Base-by-base conservation (phyloP, 2,329 filamentous ascomycete species). In the Tolypocladium capitatum region DNA sequence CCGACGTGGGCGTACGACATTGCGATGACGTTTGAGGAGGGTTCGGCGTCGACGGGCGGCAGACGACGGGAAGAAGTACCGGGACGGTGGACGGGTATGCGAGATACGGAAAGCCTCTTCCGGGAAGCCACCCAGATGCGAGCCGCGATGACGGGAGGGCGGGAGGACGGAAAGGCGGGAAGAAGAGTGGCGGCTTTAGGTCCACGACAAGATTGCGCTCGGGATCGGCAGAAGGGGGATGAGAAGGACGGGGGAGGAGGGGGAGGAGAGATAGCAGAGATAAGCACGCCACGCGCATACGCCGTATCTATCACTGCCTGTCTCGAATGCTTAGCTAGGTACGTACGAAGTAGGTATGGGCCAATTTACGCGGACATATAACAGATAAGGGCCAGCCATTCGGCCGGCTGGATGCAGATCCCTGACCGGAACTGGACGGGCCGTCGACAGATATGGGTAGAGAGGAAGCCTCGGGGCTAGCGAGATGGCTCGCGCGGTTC, bases 1-100 rank as follows among this genome's bases (percentile, higher is more conserved):
- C 80, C 80, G 54, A 75, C 65, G 65, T 75, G 75, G 46, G 72
- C 66, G 63, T 83, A 81, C 51, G 76, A 79, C 77, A 81, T 81
- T 46, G 43, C 46, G 50, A 38, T 30, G 48, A 18, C 20, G 44
- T 30, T 38, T 47, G 35, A 31, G 40, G 49, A 38, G 38, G 47
- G 18, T 46, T 45, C 33, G 45, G 47, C 27, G 4, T 7, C 27
- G 27, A 49, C 48, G 21, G 13, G 20, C 35, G 35, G 35, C 55
- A 38, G 35, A 24, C 13, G 35, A 10, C 21, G 36, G 21, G 5
- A 30, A 24, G 11, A 11, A n/a, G 38, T 4, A 4, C 24, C 14
- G 24, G 16, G 5, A 13, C 24, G 16, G 18, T 28, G 7, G 38
- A 13, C 38, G 38, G 18, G 24, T n/a, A 18, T 18, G 38, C 24